Evolutionary conservation across 768 basidiomycete species (phyloP).

Genomic region (Collybiopsis luxurians): DNA sequence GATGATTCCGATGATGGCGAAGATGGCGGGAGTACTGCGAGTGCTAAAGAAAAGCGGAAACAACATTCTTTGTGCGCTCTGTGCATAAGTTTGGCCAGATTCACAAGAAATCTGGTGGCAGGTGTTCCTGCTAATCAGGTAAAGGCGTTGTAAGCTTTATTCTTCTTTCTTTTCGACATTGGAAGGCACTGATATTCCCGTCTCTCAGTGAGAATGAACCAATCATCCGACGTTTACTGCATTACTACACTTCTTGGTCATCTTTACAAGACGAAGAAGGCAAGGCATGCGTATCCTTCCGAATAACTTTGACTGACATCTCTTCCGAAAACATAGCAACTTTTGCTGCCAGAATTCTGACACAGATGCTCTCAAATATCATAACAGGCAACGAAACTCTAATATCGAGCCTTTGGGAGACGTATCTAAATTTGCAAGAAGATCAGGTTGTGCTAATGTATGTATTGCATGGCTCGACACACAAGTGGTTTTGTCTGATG

Average conservation of each 20-base stretch:
- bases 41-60: conserved; percentile 23
- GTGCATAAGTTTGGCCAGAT: conserved; percentile 59
- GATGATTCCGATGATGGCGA: conserved; percentile 43
- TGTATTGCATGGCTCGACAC: conserved; percentile 14
- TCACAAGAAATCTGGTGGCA: conserved; percentile 84
- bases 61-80: conserved; percentile 35
- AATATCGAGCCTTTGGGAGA: conserved; percentile 57
- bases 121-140: conserved; percentile 71
- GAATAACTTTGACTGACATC: not conserved
- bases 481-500: conserved; percentile 13
- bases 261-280: conserved; percentile 60
- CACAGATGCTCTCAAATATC: conserved; percentile 82
- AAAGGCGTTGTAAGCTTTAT: conserved; percentile 61
- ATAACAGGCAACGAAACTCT: conserved; percentile 70
- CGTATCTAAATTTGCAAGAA: conserved; percentile 65
- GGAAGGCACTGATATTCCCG: no score
- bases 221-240: conserved; percentile 61
- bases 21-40: conserved; percentile 16
- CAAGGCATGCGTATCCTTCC: conserved; percentile 26
- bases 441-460: conserved; percentile 77
- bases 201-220: conserved; percentile 64
- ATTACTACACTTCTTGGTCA: conserved; percentile 76
- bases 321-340: conserved; percentile 43
- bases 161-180: not conserved
- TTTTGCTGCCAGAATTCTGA: conserved; percentile 59